Percentiles rank a stretch among this genome's conserved stretches.
phyloP scores from a whole-genome alignment of 2,329 filamentous ascomycete genomes.

The Fusarium odoratissimum region DNA sequence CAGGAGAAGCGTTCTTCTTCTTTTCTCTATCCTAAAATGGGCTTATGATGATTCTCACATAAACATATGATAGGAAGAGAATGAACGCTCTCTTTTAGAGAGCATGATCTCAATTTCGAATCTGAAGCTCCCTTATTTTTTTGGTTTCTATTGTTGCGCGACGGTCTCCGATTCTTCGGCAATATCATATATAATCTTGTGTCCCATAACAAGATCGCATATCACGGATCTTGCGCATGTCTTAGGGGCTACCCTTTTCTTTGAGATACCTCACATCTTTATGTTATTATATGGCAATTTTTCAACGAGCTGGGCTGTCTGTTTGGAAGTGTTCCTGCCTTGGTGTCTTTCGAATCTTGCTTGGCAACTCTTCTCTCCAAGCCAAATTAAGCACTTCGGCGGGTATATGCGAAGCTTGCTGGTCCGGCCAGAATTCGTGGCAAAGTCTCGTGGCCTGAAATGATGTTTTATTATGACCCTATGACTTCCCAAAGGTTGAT shows the following conservation, averaged over 20 bases:
- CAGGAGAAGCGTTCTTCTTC: constrained; percentile 39
- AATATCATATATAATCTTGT: neutral
- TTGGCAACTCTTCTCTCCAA: neutral
- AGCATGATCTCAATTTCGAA: constrained; percentile 72
- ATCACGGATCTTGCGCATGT: neutral
- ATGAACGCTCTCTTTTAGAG: constrained; percentile 66
- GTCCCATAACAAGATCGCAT: neutral
- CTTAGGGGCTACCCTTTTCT: neutral
- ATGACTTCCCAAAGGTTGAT: neutral
- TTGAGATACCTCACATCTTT: neutral
- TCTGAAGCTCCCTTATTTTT: constrained; percentile 64
- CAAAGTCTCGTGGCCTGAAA: neutral
- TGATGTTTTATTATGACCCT: neutral
- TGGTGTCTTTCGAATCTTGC: neutral
- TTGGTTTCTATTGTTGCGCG: constrained; percentile 2
- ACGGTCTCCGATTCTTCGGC: neutral
- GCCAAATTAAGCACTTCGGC: neutral
- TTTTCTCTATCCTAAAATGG: constrained; percentile 52
- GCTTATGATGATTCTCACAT: constrained; percentile 72
- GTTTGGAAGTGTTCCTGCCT: neutral
- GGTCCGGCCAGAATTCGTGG: neutral
- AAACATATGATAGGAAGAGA: constrained; percentile 76
- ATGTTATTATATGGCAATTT: neutral
- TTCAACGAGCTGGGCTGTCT: neutral
- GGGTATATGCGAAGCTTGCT: neutral